Base-by-base conservation (phyloP, 768 basidiomycete genomes). In the Chalciporus pseudorubinellus region DNA sequence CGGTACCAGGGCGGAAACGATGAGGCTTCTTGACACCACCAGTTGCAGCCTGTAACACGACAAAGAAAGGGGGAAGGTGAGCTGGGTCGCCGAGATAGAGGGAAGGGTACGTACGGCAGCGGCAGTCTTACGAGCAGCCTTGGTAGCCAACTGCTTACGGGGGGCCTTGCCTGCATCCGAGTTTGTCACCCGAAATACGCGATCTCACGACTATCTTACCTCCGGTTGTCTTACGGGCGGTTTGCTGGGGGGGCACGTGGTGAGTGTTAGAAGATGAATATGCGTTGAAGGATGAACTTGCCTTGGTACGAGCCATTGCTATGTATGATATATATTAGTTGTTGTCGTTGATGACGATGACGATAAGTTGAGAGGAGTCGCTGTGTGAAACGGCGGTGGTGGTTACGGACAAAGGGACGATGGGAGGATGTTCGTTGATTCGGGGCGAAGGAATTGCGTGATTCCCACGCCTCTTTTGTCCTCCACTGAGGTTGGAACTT, bases 11-110 rank as follows among this genome's bases (percentile, higher is more conserved):
- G 67, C 89, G 83, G 87, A 95, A 98, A 70, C 95, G 81, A 74
- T 98, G 95, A 54, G 95, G 95, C 81, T 98, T 99, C 95, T 98
- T 98, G 65, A 97, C 94, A 84, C 94, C 94, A 75, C 94, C 94
- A 57, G 94, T 88, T 51, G 89, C 82, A 51, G 89, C 80, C 82
- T 84, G 48, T 36, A 2, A 14, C 3, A 55, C 1, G n/a, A 54
- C 14, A 31, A 58, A 45, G 50, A 34, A 46, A 20, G 41, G 39
- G 40, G 49, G 48, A n/a, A 61, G 28, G 58, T 53, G 33, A 26
- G 20, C 1, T 6, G 11, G 7, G 44, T n/a, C 21, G 42, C 34
- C 21, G 26, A 24, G 16, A 41, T 38, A 48, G 50, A 29, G 3
- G 45, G 40, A 31, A 53, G 19, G 59, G 54, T 39, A 74, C 82